Base-by-base conservation (phyloP, 164 flowering plant species). In the Echeveria elegans region DNA sequence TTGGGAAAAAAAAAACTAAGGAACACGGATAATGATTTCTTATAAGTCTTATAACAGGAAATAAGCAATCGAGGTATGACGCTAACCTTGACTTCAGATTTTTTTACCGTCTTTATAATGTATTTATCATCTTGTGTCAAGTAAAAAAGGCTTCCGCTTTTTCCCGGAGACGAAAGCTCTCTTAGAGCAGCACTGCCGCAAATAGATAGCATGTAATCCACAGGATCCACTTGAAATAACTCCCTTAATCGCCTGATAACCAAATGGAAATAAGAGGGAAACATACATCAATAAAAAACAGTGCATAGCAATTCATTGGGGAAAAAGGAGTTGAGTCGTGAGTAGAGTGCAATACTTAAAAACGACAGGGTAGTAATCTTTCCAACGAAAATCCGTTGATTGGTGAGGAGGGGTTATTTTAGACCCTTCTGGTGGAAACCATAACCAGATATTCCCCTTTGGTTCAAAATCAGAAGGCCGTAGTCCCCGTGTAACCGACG, bases 381-480 rank as follows among this genome's bases (percentile, higher is more conserved):
- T 87, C 92, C 92, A 87, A 10, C 87, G 77, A 65, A 87, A 87
- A 66, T 87, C 89, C 16, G 62, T 67, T 0, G 89, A 85, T 12
- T 79, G 86, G 80, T 87, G 92, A 1, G 89, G 88, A 7, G 88
- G 92, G 0, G 92, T 85, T 4, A 72, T 41, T 73, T 82, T 85
- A 1, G 92, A 83, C 41, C 92, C 92, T 65, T 85, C 92, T 0
- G 88, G 21, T 2, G 92, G 89, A 79, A 87, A 87, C 80, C 88
- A 77, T 15, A 87, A 82, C 89, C 89, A 87, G 69, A 77, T 81
- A 72, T 85, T 87, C 80, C 83, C 89, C 69, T 71, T 85, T 0
- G 87, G 86, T 68, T 87, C 86, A 48, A 87, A 87, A 80, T 87
- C 92, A 64, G 70, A 67, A 10, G 73, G 71, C 73, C 78, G 81